Evolutionary conservation across 1,284 basidiomycete genomes (phyloP).

Genomic region (Trametes pubescens): DNA sequence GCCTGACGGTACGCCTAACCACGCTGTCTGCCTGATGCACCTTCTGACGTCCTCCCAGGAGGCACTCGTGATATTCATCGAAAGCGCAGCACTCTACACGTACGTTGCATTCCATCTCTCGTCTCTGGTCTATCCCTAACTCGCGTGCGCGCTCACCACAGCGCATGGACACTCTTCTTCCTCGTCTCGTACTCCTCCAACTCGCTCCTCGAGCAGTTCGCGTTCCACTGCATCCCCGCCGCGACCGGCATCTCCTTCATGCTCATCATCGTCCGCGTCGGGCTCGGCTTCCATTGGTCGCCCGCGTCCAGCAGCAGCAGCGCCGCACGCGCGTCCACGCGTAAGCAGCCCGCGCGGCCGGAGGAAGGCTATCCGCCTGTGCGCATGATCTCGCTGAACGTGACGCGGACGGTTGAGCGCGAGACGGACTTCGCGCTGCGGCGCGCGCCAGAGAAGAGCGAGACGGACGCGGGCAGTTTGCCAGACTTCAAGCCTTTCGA

Average conservation of each 20-base stretch:
- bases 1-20: slow-evolving; percentile 3
- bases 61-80: slow-evolving; percentile 24
- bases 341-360: background rate
- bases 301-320: background rate
- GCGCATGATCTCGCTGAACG: slow-evolving; percentile 24
- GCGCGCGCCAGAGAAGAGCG: slow-evolving; percentile 10
- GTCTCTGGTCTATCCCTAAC: background rate
- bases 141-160: background rate
- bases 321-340: background rate
- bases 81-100: slow-evolving; percentile 29
- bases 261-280: slow-evolving; percentile 31
- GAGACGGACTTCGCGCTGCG: slow-evolving; percentile 28
- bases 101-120: slow-evolving; percentile 1
- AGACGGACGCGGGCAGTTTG: background rate
- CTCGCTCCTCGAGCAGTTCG: slow-evolving; percentile 25
- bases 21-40: too few relatives aligned
- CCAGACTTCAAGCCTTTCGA: background rate
- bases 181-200: slow-evolving; percentile 22
- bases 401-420: slow-evolving; percentile 24
- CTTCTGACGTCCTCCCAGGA: slow-evolving; percentile 9
- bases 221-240: slow-evolving; percentile 30
- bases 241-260: slow-evolving; percentile 31
- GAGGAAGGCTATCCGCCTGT: slow-evolving; percentile 5
- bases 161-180: slow-evolving; percentile 29
- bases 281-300: slow-evolving; percentile 29